phyloP scores from a whole-genome alignment of 2,329 filamentous ascomycete species.

The Chrysoporthe cubensis region DNA sequence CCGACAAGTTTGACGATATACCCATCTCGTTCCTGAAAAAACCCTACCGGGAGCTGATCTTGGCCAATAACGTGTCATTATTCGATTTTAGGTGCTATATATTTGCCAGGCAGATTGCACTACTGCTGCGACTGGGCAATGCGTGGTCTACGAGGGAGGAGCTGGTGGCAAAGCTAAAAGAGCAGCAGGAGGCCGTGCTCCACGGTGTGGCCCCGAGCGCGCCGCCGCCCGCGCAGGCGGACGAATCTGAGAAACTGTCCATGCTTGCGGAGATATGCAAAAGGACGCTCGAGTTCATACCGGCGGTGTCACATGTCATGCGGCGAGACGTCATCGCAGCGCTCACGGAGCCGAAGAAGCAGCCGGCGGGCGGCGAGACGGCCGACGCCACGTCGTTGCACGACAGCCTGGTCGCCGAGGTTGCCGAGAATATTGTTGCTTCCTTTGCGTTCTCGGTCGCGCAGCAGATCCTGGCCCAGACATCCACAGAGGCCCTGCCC shows the following conservation, averaged over 20 bases:
- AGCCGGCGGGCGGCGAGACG: constrained; percentile 41
- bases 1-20: constrained; percentile 57
- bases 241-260: constrained; percentile 73
- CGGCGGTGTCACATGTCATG: constrained; percentile 77
- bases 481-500: constrained; percentile 68
- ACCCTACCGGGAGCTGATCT: constrained; percentile 86
- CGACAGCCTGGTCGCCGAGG: constrained; percentile 48
- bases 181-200: constrained; percentile 63
- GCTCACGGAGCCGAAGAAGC: constrained; percentile 47
- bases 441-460: constrained; percentile 80
- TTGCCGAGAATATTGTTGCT: constrained; percentile 74
- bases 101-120: constrained; percentile 82
- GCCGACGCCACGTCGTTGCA: constrained; percentile 29
- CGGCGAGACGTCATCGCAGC: constrained; percentile 76
- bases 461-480: constrained; percentile 77
- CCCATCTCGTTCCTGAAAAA: constrained; percentile 70
- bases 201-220: constrained; percentile 60
- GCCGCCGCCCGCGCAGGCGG: constrained; percentile 52
- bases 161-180: constrained; percentile 63
- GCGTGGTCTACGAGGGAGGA: constrained; percentile 66
- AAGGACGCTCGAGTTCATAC: constrained; percentile 82
- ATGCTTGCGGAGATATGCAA: constrained; percentile 87
- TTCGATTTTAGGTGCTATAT: constrained; percentile 96
- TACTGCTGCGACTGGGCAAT: constrained; percentile 84
- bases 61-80: constrained; percentile 92